A percentile compares a stretch with the other conserved stretches of the same genome.
Conservation (phyloP, 2,329 filamentous ascomycete genomes). For the Talaromyces albobiverticillius region DNA sequence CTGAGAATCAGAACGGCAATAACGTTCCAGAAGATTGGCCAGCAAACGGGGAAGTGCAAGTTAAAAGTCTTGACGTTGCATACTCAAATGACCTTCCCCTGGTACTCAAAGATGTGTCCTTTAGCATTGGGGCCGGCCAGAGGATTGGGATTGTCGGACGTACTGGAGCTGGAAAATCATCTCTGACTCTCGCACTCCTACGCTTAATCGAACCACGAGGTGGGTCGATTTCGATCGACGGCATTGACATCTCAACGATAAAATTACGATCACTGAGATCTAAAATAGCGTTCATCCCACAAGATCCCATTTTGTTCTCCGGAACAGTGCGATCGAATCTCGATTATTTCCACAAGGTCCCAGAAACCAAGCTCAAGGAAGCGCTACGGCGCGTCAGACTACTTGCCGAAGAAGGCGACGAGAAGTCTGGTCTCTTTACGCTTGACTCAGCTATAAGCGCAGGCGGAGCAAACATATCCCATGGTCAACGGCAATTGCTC, state of each 20-base stretch:
- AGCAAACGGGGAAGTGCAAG: conserved; percentile 67
- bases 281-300: conserved; percentile 76
- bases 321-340: conserved; percentile 74
- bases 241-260: conserved; percentile 70
- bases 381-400: conserved; percentile 70
- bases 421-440: conserved; percentile 24
- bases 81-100: conserved; percentile 70
- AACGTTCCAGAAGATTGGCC: conserved; percentile 71
- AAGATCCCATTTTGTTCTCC: conserved; percentile 78
- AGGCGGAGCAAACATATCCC: conserved; percentile 71
- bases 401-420: conserved; percentile 27
- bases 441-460: conserved; percentile 65
- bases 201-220: conserved; percentile 68
- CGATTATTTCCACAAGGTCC: conserved; percentile 70
- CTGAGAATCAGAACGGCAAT: conserved; percentile 60
- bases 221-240: conserved; percentile 68
- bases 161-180: conserved; percentile 76
- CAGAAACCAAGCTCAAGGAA: conserved; percentile 65
- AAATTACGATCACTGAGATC: conserved; percentile 67
- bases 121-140: conserved; percentile 64
- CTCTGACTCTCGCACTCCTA: conserved; percentile 71
- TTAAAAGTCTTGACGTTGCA: conserved; percentile 67
- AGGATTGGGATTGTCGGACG: conserved; percentile 73
- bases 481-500: conserved; percentile 72
- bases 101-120: conserved; percentile 68